Evolutionary conservation across 1,139 yeast genomes (phyloP), one percentile per base, ranked within the genome.

Genomic region (Debaryomyces robertsiae): DNA sequence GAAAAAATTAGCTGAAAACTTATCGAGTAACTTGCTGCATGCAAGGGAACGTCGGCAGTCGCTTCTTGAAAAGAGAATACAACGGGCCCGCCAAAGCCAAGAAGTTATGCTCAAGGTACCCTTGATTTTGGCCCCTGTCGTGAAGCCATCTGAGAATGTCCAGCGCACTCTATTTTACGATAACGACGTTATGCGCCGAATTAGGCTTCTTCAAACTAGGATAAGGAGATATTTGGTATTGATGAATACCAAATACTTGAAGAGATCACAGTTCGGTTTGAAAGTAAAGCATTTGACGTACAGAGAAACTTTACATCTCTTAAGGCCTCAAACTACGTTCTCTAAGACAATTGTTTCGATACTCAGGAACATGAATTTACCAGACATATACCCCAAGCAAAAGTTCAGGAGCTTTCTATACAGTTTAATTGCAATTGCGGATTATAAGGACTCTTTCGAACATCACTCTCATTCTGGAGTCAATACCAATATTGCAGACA

Each of bases 341-440:
- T 42, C 41, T 23, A 39, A 18, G 17, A 38, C 45, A 6, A 38
- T 55, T 3, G 25, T 30, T 11, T 35, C 38, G 19, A 34, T 58
- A 10, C 35, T 58, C 6, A 28, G 42, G 9, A 32, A 41, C 27
- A 38, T 57, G 14, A 29, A 37, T 2, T 39, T 55, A 4, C 54
- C 56, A 4, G 46, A 40, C 22, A 35, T 46, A n/a, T 39, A 40
- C 10, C 24, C 35, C 9, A 47, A 36, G 13, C 27, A 41, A 9
- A 31, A 33, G 34, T 49, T 46, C 32, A 47, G 46, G 22, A 38
- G 52, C 13, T 59, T 61, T 32, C 44, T 57, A 16, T 63, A 60
- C 45, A 49, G 60, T 6, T 59, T 62, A 39, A 50, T 61, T 9
- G 45, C 65, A 42, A 42, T 62, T 9, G 48, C 54, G 16, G 69